Percentiles rank a stretch among this genome's conserved stretches.
phyloP scores from a whole-genome alignment of 2,329 filamentous ascomycete genomes.

The Endocalyx cinctus region DNA sequence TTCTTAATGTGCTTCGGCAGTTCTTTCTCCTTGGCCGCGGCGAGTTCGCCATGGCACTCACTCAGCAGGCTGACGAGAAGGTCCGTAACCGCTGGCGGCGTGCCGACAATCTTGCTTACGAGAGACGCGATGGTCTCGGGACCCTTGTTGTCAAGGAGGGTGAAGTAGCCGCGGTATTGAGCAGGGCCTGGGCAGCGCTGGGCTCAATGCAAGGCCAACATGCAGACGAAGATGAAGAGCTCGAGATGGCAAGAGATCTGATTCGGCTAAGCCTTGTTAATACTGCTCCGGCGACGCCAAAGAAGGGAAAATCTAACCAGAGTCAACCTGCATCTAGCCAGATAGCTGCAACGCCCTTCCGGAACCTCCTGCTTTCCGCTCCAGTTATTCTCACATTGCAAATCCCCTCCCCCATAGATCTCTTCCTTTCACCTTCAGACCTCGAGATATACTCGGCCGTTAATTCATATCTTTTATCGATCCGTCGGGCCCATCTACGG shows the following conservation, averaged over 20 bases:
- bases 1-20: slow-evolving; percentile 72
- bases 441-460: slow-evolving; percentile 77
- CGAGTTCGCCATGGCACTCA: slow-evolving; percentile 85
- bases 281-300: slow-evolving; percentile 33
- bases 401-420: slow-evolving; percentile 74
- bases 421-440: slow-evolving; percentile 77
- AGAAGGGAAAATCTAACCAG: slow-evolving; percentile 31
- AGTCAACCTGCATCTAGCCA: slow-evolving; percentile 22
- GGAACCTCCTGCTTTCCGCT: slow-evolving; percentile 75
- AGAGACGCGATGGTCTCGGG: slow-evolving; percentile 54
- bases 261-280: slow-evolving; percentile 63
- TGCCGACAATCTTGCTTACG: slow-evolving; percentile 53
- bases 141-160: slow-evolving; percentile 76
- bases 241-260: slow-evolving; percentile 77
- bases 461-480: slow-evolving; percentile 79
- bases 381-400: slow-evolving; percentile 67
- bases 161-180: slow-evolving; percentile 73
- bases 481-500: slow-evolving; percentile 80
- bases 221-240: slow-evolving; percentile 73
- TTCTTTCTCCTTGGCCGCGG: slow-evolving; percentile 85
- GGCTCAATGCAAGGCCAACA: slow-evolving; percentile 66
- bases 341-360: slow-evolving; percentile 58
- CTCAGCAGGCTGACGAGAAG: slow-evolving; percentile 78
- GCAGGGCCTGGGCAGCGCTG: slow-evolving; percentile 74
- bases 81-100: slow-evolving; percentile 69